Conservation (phyloP, 1,284 basidiomycete species). For the Athelia sp. region DNA sequence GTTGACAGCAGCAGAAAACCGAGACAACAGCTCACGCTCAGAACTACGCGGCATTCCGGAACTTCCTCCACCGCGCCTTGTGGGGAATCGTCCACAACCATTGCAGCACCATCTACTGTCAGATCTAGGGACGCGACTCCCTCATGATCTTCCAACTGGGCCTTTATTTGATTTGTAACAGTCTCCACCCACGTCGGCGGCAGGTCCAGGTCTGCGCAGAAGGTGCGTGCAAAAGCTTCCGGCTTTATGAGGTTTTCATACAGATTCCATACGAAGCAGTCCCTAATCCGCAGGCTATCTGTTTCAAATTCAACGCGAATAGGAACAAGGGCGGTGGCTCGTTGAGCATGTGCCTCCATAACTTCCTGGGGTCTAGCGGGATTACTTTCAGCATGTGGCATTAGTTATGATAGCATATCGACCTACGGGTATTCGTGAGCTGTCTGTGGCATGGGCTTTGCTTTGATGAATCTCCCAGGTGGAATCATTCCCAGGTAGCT, state of each 20-base stretch:
- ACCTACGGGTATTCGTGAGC: slow-evolving; percentile 69
- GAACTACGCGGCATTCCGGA: slow-evolving; percentile 84
- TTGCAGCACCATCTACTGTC: slow-evolving; percentile 51
- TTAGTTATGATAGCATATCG: neutral
- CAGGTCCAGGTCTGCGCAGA: slow-evolving; percentile 87
- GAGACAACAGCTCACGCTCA: slow-evolving; percentile 62
- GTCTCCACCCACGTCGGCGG: slow-evolving; percentile 70
- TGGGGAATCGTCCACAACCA: slow-evolving; percentile 38
- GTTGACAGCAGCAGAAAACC: slow-evolving; percentile 1
- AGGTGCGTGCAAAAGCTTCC: slow-evolving; percentile 77
- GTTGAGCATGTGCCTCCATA: slow-evolving; percentile 61
- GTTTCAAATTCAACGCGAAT: slow-evolving; percentile 95
- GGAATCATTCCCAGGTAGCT: slow-evolving; percentile 87
- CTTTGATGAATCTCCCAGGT: slow-evolving; percentile 73
- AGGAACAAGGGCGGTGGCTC: slow-evolving; percentile 75
- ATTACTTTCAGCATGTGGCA: slow-evolving; percentile 1
- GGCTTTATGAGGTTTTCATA: slow-evolving; percentile 80
- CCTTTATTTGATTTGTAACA: slow-evolving; percentile 81
- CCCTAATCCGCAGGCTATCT: slow-evolving; percentile 85
- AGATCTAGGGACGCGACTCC: slow-evolving; percentile 76
- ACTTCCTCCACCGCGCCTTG: slow-evolving; percentile 47
- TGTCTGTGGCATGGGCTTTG: slow-evolving; percentile 54
- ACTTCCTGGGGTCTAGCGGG: slow-evolving; percentile 54
- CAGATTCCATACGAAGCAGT: slow-evolving; percentile 97
- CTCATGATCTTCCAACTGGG: slow-evolving; percentile 87